Percentiles rank a stretch among this genome's conserved stretches.
Evolutionary conservation across 148 eudicot species (phyloP).

Genomic region (Fagopyrum homotropicum): DNA sequence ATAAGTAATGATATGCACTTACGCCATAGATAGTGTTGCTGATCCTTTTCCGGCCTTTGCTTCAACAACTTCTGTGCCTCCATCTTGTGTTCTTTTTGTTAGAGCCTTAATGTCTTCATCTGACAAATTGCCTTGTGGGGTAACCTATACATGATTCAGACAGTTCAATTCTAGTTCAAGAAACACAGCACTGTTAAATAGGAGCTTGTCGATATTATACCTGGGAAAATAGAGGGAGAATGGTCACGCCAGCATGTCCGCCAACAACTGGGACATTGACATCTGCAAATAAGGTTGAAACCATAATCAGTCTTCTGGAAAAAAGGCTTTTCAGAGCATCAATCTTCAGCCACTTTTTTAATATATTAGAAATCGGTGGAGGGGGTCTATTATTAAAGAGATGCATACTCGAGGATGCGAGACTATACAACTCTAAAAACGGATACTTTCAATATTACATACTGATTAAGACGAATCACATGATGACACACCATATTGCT

Average conservation of each 20-base stretch:
- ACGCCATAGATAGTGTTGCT: constrained; percentile 97
- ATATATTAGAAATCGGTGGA: too few species aligned
- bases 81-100: constrained; percentile 87
- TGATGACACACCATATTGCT: too few species aligned
- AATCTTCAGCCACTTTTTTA: too few species aligned
- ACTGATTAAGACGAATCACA: too few species aligned
- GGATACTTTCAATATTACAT: too few species aligned
- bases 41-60: constrained; percentile 99
- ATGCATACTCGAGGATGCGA: too few species aligned
- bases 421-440: too few species aligned
- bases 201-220: constrained; percentile 23
- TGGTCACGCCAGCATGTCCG: constrained; percentile 27
- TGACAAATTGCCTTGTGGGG: constrained; percentile 63
- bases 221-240: constrained; percentile 89
- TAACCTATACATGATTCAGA: constrained; percentile 36
- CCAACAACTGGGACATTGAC: neutral
- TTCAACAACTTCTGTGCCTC: constrained; percentile 89
- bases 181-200: neutral
- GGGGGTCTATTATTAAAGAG: too few species aligned
- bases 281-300: neutral
- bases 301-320: too few species aligned
- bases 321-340: too few species aligned
- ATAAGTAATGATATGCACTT: constrained; percentile 23
- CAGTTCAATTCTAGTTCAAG: neutral
- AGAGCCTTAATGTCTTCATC: constrained; percentile 47